Conservation (phyloP, 345 rosid genomes). For the Melaleuca quinquenervia region DNA sequence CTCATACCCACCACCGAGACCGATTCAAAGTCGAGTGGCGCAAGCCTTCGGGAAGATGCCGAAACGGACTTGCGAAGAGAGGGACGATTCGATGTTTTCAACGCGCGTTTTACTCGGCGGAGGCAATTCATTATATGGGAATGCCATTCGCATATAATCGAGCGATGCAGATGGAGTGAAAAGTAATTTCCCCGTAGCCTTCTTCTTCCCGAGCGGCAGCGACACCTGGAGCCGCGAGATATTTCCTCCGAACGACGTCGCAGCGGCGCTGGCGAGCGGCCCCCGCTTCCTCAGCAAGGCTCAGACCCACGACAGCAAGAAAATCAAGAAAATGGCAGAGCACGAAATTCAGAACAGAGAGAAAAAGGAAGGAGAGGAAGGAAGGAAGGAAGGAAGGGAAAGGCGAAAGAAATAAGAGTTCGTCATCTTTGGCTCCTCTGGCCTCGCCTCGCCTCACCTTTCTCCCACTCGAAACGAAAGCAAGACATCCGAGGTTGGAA, state of each 20-base stretch:
- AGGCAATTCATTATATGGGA: too few species aligned
- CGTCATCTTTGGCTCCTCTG: neutral
- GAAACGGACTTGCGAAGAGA: neutral
- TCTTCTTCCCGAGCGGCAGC: too few species aligned
- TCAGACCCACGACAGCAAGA: neutral
- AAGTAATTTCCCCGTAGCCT: too few species aligned
- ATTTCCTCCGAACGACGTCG: neutral
- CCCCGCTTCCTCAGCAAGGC: too few species aligned
- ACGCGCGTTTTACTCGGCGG: too few species aligned
- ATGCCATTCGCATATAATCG: too few species aligned
- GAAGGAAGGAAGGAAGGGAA: neutral
- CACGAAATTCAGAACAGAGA: neutral
- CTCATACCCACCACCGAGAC: too few species aligned
- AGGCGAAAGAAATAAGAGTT: neutral
- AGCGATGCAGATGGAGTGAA: too few species aligned
- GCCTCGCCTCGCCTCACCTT: neutral
- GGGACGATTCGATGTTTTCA: neutral
- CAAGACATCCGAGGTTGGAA: neutral
- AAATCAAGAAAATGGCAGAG: neutral
- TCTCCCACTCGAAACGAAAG: neutral
- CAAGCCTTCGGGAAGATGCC: neutral
- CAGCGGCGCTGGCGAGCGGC: too few species aligned
- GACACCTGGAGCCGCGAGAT: neutral
- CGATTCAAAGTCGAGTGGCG: neutral
- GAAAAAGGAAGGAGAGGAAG: neutral